Evolutionary conservation across 148 eudicot genomes (phyloP).

Genomic region (Rhododendron griersonianum): DNA sequence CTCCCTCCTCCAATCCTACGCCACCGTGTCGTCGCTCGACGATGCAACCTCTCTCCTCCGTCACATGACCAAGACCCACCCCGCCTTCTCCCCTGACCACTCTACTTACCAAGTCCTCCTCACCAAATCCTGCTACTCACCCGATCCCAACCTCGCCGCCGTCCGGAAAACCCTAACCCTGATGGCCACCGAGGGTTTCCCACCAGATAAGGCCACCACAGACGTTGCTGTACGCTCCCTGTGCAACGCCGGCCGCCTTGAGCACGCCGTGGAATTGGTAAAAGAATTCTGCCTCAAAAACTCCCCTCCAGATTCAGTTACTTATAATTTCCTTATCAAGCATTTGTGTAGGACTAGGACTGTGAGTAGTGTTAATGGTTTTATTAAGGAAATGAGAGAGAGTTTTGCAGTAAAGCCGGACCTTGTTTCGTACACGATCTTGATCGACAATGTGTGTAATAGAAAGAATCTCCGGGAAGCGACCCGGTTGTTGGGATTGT

Average conservation of each 20-base stretch:
- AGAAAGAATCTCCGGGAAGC: conserved; percentile 75
- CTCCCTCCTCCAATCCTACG: conserved; percentile 54
- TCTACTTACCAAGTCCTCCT: conserved; percentile 61
- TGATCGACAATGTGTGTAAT: conserved; percentile 90
- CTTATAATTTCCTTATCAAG: conserved; percentile 67
- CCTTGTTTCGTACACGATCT: conserved; percentile 71
- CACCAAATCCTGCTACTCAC: conserved; percentile 29
- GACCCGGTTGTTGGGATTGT: conserved; percentile 52
- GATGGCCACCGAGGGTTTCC: conserved; percentile 47
- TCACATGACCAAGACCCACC: conserved; percentile 50
- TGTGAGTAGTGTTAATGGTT: conserved; percentile 39
- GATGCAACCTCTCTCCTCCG: conserved; percentile 48
- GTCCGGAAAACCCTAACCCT: conserved; percentile 36
- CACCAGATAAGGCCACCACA: conserved; percentile 49
- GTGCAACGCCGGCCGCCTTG: conserved; percentile 34
- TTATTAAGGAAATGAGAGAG: conserved; percentile 49
- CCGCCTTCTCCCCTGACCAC: conserved; percentile 55
- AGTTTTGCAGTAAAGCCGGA: conserved; percentile 51
- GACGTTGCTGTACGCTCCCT: conserved; percentile 62
- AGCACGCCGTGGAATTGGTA: conserved; percentile 52
- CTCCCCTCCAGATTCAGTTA: conserved; percentile 43
- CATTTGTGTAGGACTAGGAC: conserved; percentile 42
- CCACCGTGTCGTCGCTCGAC: conserved; percentile 35
- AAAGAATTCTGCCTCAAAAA: conserved; percentile 47
- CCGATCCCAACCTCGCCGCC: conserved; percentile 20